These are phyloP conservation scores for Gaeumannomyces sp. DNA, from an alignment of 2,329 filamentous ascomycete species.

Conservation along the genomic window DNA sequence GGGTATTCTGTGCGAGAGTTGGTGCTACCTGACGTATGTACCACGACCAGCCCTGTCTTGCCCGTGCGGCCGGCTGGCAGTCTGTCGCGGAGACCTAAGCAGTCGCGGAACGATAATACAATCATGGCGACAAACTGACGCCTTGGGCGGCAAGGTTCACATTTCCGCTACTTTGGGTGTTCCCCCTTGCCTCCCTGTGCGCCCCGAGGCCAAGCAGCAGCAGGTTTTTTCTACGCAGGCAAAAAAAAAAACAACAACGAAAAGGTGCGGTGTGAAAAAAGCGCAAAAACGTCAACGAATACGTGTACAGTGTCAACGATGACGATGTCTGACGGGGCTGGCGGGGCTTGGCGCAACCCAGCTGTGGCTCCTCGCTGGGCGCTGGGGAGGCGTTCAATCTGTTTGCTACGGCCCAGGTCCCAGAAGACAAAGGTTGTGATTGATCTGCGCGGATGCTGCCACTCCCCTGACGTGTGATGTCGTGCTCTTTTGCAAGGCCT, in stretches of 20 bases:
- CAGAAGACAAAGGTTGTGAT: not conserved
- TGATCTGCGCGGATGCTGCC: not conserved
- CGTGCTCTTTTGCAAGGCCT: not conserved
- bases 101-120: not conserved
- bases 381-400: not conserved
- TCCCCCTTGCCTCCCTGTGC: not conserved
- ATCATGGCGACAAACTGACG: not conserved
- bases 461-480: constrained; percentile 1
- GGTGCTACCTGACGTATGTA: not conserved
- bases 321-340: not conserved
- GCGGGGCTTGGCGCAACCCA: not conserved
- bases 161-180: too few species aligned
- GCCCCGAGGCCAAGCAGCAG: not conserved
- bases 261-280: not conserved
- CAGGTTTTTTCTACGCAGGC: not conserved
- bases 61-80: not conserved
- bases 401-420: not conserved
- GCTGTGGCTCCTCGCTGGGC: not conserved
- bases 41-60: too few species aligned
- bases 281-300: not conserved
- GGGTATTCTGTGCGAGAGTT: too few species aligned
- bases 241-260: not conserved
- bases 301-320: not conserved
- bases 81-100: not conserved
- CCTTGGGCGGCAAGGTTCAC: not conserved